Base-by-base conservation (phyloP, 73 alveolate species). In the Paramecium caudatum region DNA sequence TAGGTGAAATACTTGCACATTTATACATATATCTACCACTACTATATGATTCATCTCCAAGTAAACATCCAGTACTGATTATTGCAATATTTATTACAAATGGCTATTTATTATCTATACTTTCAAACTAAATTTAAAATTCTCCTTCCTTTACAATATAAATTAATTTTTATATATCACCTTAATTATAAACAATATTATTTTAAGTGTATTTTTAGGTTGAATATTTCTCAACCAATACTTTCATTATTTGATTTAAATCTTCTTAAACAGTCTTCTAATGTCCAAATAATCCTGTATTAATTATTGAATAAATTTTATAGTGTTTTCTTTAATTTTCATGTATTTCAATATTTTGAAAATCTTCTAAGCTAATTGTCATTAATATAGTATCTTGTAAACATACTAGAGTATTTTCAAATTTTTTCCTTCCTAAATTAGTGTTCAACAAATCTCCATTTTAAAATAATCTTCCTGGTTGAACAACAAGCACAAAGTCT, bases 381-480 rank as follows among this genome's bases (percentile, higher is more conserved):
- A 55, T 55, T 5, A 55, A 27, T 23, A 55, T 55, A 0, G 80
- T 55, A 21, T 55, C 80, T 5, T 55, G 46, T 12, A 55, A 8
- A 23, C 80, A 55, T 55, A 55, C 10, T 23, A 55, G 4, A 1
- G 80, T 55, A 23, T 55, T 55, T 0, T 55, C 80, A 55, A 23
- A 55, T 23, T 55, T 55, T 9, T 55, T 55, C 43, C 16, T 55
- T 5, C 8, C 23, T 13, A 55, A 27, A 55, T 55, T 43, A 55
- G 45, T 10, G 45, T 55, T 55, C 80, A 55, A 55, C 80, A 55
- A 55, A 23, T 55, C 80, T 21, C 80, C 80, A 21, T 55, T 16
- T 27, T 16, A 55, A 55, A 55, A 55, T 10, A 55, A 27, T 55
- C 80, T 55, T 12, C 80, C 80, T 55, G 23, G 30, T 55, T 43